These are phyloP conservation scores for Paramecium biaurelia DNA, from an alignment of 73 alveolate species.

Conservation along the genomic window DNA sequence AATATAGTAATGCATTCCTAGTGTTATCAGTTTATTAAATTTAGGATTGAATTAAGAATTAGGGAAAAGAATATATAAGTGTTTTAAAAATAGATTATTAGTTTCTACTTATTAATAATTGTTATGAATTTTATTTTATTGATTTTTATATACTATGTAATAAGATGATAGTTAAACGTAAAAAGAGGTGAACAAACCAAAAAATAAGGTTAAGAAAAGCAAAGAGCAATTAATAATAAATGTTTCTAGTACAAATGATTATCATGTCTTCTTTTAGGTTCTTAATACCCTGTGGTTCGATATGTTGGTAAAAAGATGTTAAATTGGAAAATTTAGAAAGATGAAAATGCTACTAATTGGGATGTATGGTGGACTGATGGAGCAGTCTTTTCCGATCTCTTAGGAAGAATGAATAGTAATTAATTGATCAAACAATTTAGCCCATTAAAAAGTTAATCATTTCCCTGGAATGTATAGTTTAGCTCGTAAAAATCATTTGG, in stretches of 20 bases:
- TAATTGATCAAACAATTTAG: not conserved
- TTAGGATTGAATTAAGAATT: not conserved
- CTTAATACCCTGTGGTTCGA: slow-evolving; percentile 50
- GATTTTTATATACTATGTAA: not conserved
- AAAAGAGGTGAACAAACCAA: not conserved
- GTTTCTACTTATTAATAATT: not conserved
- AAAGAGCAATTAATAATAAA: not conserved
- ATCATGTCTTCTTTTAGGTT: not conserved
- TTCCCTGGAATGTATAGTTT: slow-evolving; percentile 87
- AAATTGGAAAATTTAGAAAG: slow-evolving; percentile 53
- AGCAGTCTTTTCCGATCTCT: slow-evolving; percentile 59
- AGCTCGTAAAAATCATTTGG: slow-evolving; percentile 82
- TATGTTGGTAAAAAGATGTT: slow-evolving; percentile 44
- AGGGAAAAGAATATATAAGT: slow-evolving; percentile 2
- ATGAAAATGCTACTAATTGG: slow-evolving; percentile 56
- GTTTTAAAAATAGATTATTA: not conserved
- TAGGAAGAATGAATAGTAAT: slow-evolving; percentile 69
- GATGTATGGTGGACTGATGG: slow-evolving; percentile 70
- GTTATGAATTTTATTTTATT: not conserved
- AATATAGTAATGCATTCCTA: not conserved
- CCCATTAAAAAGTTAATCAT: slow-evolving; percentile 77
- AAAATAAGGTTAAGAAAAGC: not conserved
- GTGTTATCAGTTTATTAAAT: not conserved
- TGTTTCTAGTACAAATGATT: slow-evolving; percentile 19
- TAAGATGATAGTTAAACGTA: not conserved